A percentile compares a stretch with the other conserved stretches of the same genome.
phyloP scores from a whole-genome alignment of 2,329 filamentous ascomycete genomes.

The Nemania abortiva region DNA sequence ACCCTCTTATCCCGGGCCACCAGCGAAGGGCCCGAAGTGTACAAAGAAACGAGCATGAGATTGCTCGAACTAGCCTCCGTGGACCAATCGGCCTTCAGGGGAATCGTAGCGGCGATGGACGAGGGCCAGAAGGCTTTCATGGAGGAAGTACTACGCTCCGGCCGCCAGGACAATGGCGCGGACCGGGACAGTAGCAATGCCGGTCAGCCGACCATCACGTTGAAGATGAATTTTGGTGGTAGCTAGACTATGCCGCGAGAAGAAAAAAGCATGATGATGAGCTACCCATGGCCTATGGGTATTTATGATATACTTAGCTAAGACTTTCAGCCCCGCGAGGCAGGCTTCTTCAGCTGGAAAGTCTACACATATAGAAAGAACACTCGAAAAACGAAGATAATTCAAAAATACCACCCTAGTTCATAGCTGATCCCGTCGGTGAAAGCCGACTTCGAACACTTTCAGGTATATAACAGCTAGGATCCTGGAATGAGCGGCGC shows the following conservation, averaged over 20 bases:
- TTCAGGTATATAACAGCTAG: neutral
- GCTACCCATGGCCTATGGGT: slow-evolving; percentile 3
- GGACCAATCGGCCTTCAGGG: slow-evolving; percentile 79
- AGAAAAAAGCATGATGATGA: neutral
- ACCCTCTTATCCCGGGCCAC: slow-evolving; percentile 79
- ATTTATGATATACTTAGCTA: slow-evolving; percentile 23
- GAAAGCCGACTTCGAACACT: neutral
- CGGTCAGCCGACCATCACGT: slow-evolving; percentile 83
- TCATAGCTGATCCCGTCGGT: neutral
- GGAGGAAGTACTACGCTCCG: slow-evolving; percentile 81
- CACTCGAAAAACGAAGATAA: slow-evolving; percentile 1
- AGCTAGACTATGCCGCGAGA: slow-evolving; percentile 19
- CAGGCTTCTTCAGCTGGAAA: neutral
- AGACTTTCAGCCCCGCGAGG: neutral
- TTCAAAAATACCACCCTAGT: too few relatives aligned
- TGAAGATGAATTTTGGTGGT: slow-evolving; percentile 91
- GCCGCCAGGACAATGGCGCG: slow-evolving; percentile 61
- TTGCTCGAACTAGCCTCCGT: slow-evolving; percentile 84
- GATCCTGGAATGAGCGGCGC: neutral
- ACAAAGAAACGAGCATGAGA: slow-evolving; percentile 79
- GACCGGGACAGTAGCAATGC: slow-evolving; percentile 57
- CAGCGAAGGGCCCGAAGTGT: slow-evolving; percentile 69
- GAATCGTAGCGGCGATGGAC: slow-evolving; percentile 77
- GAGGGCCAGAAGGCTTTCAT: slow-evolving; percentile 79
- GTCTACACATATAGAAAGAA: neutral